These are phyloP conservation scores for Alloteropsis semialata DNA, from an alignment of 176 grass and related monocot species.

Conservation along the genomic window DNA sequence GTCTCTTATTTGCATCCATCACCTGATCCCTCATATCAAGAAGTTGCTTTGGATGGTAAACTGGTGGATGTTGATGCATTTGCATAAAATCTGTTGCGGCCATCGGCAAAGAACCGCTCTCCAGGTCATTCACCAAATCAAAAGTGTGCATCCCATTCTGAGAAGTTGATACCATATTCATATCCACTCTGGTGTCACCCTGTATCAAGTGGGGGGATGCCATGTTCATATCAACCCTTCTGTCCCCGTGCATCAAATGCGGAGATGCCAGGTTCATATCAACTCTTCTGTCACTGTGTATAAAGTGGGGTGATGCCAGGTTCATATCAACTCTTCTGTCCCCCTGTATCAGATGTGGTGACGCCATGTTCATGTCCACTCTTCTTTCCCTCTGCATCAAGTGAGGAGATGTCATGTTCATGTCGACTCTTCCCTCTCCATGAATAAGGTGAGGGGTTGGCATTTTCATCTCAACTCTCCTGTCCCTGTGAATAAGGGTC, in stretches of 20 bases:
- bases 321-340: conserved; percentile 54
- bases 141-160: conserved; percentile 47
- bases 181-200: conserved; percentile 43
- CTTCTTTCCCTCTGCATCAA: conserved; percentile 49
- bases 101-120: conserved; percentile 51
- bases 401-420: conserved; percentile 55
- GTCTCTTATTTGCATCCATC: conserved; percentile 59
- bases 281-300: conserved; percentile 28
- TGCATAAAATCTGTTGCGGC: conserved; percentile 62
- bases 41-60: conserved; percentile 54
- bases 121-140: conserved; percentile 53
- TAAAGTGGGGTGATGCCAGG: conserved; percentile 32
- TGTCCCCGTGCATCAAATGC: conserved; percentile 44
- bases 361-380: conserved; percentile 52
- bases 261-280: conserved; percentile 42
- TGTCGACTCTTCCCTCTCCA: conserved; percentile 50
- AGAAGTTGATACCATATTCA: conserved; percentile 56
- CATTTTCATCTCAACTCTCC: conserved; percentile 45
- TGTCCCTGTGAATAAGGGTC: conserved; percentile 32
- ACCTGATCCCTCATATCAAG: conserved; percentile 51
- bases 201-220: conserved; percentile 41
- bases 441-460: conserved; percentile 14
- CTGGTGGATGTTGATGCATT: conserved; percentile 48
- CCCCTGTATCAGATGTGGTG: conserved; percentile 42
- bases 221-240: conserved; percentile 58